Evolutionary conservation across 2,329 filamentous ascomycete species (phyloP), one percentile per base, ranked within the genome.

Genomic region (Sphaerulina musiva): DNA sequence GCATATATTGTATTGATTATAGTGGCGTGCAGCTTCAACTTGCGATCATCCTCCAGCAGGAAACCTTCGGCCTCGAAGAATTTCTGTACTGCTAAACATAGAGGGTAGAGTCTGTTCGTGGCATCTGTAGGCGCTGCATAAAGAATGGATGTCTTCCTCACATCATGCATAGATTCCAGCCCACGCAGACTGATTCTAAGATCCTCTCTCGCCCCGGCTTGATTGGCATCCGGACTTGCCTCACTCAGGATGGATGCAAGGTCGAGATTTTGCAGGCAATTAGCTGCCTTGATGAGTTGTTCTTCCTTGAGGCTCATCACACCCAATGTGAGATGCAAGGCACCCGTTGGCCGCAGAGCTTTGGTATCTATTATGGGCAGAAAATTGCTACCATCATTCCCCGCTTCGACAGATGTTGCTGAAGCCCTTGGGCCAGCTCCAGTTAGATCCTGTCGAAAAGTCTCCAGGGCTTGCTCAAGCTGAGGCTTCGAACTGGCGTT

Each of bases 1-100:
- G 83, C 82, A 67, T 95, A 95, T 11, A 90, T 81, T 0, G 90
- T 95, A 69, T 96, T 95, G 48, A 93, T 72, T 3, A 96, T 74
- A 0, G 92, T 96, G 14, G 88, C 89, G 67, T 96, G 92, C 48
- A 96, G 72, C 17, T 87, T 78, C 58, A 96, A 69, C 6, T 82
- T 79, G 51, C 88, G 74, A 10, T 74, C 71, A 26, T 87, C 84
- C 1, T 75, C 72, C 0, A 76, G 66, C 65, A 90, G 72, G 8
- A 87, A 69, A 1, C 76, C 82, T 0, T 73, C 73, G 1, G 79
- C 73, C 14, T 71, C 72, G 62, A 91, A 89, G 1, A 62, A 59
- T 0, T 71, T 64, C 56, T 77, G 73, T 11, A 89, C 65, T n/a
- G 66, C 68, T 59, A 80, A 70, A 59, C 82, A 84, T 65, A 89